Base-by-base conservation (phyloP, 805 yeast genomes). In the Wickerhamomyces sydowiorum region DNA sequence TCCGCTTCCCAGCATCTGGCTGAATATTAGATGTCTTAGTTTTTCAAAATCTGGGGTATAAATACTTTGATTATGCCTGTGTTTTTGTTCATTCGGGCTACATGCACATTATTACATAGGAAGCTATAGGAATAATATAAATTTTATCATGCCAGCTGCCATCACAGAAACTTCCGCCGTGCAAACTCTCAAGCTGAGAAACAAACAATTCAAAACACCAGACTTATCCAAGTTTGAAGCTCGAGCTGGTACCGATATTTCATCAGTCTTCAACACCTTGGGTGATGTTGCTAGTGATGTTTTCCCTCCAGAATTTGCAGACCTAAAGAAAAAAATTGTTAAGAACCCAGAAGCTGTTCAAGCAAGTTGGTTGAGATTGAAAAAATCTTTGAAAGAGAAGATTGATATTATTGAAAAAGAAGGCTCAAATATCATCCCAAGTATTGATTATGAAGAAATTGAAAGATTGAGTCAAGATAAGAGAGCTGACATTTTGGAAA, bases 291-390 rank as follows among this genome's bases (percentile, higher is more conserved):
- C 9, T 23, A 27, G 10, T n/a, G 35, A 35, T 15, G 24, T 15
- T 4, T 36, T 22, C 12, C 36, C 43, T 1, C 33, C 18, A 36
- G 24, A 29, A 20, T 40, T 35, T 18, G n/a, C 28, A 1, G 39
- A 40, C 3, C 13, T 40, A 22, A 40, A 40, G 36, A 36, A 40
- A 34, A 13, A 31, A n/a, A 12, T 40, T 15, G 21, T 40, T 20
- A 20, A 36, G 8, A 18, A 40, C 31, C 25, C 31, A 7, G 29
- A 24, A 19, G 37, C 33, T 4, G 25, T 40, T 10, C 17, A 19
- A 2, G 37, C 18, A 18, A 40, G 43, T 31, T 40, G 43, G 43
- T 8, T 36, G 9, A 31, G 39, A 7, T 25, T 40, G 23, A 40
- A 40, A 17, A 31, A 19, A n/a, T 13, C 19, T 8, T 22, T 40